Evolutionary conservation across 441 rosid species (phyloP).

Genomic region (Populus hybrid): DNA sequence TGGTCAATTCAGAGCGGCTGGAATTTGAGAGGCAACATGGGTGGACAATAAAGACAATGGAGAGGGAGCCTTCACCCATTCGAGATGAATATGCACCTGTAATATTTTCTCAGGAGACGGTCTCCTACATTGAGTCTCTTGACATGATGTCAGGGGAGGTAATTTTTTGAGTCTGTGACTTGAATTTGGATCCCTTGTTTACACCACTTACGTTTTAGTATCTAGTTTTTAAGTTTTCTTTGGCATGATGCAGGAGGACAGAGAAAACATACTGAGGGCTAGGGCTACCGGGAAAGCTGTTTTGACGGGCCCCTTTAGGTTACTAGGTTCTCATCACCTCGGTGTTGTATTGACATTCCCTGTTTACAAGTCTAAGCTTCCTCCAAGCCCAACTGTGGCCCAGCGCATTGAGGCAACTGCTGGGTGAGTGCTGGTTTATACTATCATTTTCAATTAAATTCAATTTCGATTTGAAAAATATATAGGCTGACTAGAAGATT

Average conservation of each 20-base stretch:
- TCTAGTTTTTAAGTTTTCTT: conserved; percentile 13
- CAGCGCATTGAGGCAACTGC: conserved; percentile 81
- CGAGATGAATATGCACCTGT: conserved; percentile 98
- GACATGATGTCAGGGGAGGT: conserved; percentile 99
- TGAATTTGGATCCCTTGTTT: conserved; percentile 1
- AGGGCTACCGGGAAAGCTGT: conserved; percentile 92
- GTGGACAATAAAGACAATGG: conserved; percentile 91
- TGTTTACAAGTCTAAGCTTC: conserved; percentile 83
- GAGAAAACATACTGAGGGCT: conserved; percentile 84
- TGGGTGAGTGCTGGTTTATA: conserved; percentile 44
- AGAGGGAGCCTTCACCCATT: conserved; percentile 70
- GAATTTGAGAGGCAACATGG: conserved; percentile 77
- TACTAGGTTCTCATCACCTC: conserved; percentile 85
- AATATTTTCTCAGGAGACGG: conserved; percentile 85
- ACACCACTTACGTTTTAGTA: conserved; percentile 2
- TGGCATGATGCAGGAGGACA: conserved; percentile 66
- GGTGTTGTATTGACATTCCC: conserved; percentile 98
- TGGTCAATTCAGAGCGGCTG: conserved; percentile 61
- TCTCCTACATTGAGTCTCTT: conserved; percentile 82
- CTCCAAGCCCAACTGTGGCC: conserved; percentile 51
- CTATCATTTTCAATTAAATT: neutral
- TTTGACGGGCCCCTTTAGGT: conserved; percentile 82
- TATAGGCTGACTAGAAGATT: neutral
- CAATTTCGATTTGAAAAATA: neutral
- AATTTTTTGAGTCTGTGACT: conserved; percentile 17